Conservation (phyloP, 2,329 filamentous ascomycete genomes). For the Apiospora kogelbergensis region DNA sequence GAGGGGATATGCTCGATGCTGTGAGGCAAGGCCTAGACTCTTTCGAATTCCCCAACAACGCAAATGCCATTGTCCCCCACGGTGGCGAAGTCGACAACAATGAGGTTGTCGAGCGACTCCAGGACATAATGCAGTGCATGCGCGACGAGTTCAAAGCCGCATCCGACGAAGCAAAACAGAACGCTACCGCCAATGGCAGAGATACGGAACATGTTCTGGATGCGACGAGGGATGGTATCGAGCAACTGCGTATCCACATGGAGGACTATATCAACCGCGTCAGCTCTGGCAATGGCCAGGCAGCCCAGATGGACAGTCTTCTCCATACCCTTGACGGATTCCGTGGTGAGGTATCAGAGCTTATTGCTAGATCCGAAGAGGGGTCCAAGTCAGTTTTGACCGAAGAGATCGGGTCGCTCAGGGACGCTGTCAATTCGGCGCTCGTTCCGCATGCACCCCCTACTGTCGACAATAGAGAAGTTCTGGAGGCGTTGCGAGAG, state of each 20-base stretch:
- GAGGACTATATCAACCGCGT: conserved; percentile 77
- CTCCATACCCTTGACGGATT: conserved; percentile 65
- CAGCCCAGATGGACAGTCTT: conserved; percentile 74
- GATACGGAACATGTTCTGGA: conserved; percentile 89
- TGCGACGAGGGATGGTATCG: conserved; percentile 83
- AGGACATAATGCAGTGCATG: conserved; percentile 65
- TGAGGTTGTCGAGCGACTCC: conserved; percentile 55
- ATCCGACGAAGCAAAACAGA: conserved; percentile 70
- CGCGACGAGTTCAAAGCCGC: conserved; percentile 59
- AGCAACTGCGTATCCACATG: conserved; percentile 76
- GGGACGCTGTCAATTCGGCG: conserved; percentile 72
- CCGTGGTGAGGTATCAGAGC: conserved; percentile 64
- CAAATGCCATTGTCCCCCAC: conserved; percentile 41
- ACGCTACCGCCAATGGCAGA: conserved; percentile 73
- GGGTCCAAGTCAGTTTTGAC: conserved; percentile 69
- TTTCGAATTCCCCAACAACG: conserved; percentile 35
- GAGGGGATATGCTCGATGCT: conserved; percentile 63
- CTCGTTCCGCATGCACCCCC: conserved; percentile 58
- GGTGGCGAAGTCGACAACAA: conserved; percentile 38
- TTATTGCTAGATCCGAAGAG: conserved; percentile 51
- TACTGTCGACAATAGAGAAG: conserved; percentile 55
- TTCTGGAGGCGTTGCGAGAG: conserved; percentile 68
- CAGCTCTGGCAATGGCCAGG: conserved; percentile 67
- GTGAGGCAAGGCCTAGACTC: conserved; percentile 59
- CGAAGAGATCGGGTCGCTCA: conserved; percentile 78